Evolutionary conservation across 805 yeast genomes (phyloP), one percentile per base, ranked within the genome.

Genomic region (Yamadazyma kitorensis): DNA sequence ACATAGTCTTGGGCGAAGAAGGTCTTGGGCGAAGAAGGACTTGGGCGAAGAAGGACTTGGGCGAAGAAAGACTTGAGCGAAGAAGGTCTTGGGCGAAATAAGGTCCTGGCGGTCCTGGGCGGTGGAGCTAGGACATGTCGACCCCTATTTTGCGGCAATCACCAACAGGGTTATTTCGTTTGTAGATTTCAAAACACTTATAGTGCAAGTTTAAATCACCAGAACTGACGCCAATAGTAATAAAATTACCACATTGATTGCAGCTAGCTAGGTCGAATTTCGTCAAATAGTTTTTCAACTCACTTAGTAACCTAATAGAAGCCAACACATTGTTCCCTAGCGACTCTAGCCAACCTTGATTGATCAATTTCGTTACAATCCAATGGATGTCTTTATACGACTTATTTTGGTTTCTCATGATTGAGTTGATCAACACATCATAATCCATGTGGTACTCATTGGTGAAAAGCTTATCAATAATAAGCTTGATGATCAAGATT

Each of bases 211-310:
- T 48, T 2, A 58, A 47, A 18, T 49, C 44, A 37, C 76, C 40
- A 44, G 78, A 70, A 22, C 59, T 58, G 5, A 33, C 25, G 1
- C 87, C 87, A 22, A 68, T 39, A 0, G 83, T 79, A 3, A 75
- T 72, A 5, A 79, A 55, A 19, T 68, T 74, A 17, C 58, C 54
- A 52, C 86, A 80, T 11, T 73, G 78, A 18, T 43, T 34, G 45
- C 87, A 80, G 16, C 16, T 27, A 2, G 11, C 5, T 4, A 43
- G 7, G 11, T 31, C 34, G 22, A 25, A 38, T 18, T 68, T 71
- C 2, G 63, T 42, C 26, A 79, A 47, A 42, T 63, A 70, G 24
- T 53, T 54, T 34, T 65, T 61, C 27, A 79, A 54, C 43, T 79
- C 86, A 9, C 71, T 56, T 6, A 78, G 39, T 1, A 72, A 49